These are phyloP conservation scores for Geosmithia flava DNA, from an alignment of 2,329 filamentous ascomycete genomes.

Conservation along the genomic window DNA sequence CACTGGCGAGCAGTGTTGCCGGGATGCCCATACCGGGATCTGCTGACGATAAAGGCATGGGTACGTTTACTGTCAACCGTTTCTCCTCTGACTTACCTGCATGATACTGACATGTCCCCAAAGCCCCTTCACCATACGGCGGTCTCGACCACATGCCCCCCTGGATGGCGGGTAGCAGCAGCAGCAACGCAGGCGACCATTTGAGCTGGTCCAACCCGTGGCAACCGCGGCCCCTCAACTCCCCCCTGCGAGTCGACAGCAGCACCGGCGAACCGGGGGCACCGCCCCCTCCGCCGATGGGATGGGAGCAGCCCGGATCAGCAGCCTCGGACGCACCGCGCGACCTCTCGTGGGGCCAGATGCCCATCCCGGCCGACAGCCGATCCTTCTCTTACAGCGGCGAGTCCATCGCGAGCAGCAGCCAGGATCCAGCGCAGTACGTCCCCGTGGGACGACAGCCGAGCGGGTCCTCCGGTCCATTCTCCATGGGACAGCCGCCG, in stretches of 20 bases:
- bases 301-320: too few relatives aligned
- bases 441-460: neutral
- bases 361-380: slow-evolving; percentile 21
- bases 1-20: neutral
- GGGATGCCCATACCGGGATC: neutral
- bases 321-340: slow-evolving; percentile 20
- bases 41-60: neutral
- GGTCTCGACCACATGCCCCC: slow-evolving; percentile 24
- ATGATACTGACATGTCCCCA: too few relatives aligned
- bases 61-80: neutral
- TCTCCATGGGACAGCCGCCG: too few relatives aligned
- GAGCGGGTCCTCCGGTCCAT: too few relatives aligned
- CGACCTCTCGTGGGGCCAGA: slow-evolving; percentile 29
- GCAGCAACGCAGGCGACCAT: neutral
- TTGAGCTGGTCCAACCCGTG: slow-evolving; percentile 23
- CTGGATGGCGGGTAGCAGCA: slow-evolving; percentile 7
- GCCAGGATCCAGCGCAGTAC: neutral
- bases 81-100: too few relatives aligned
- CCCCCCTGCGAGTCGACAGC: slow-evolving; percentile 32
- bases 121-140: slow-evolving; percentile 3
- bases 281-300: too few relatives aligned
- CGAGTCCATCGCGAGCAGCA: slow-evolving; percentile 14
- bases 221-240: slow-evolving; percentile 33
- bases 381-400: slow-evolving; percentile 37
- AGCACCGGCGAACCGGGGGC: too few relatives aligned